phyloP scores from a whole-genome alignment of 768 basidiomycete species.

The Termitomyces heimii region DNA sequence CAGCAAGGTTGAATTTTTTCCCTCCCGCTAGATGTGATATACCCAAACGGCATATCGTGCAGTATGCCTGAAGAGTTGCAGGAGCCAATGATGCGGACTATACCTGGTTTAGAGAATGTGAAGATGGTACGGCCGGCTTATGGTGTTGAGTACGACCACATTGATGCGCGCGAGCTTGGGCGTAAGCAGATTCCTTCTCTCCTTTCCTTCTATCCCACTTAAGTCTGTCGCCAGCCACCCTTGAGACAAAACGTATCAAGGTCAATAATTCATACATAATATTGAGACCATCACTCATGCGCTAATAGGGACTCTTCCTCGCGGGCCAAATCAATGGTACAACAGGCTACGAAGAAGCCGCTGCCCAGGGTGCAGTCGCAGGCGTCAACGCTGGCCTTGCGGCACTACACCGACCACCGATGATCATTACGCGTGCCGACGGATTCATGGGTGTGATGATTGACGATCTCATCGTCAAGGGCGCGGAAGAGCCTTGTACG shows the following conservation, averaged over 20 bases:
- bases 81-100: constrained; percentile 75
- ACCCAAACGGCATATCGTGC: constrained; percentile 87
- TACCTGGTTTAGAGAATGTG: constrained; percentile 80
- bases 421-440: constrained; percentile 76
- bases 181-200: constrained; percentile 35
- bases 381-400: constrained; percentile 84
- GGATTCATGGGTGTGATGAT: constrained; percentile 89
- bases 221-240: constrained; percentile 45
- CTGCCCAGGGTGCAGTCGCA: constrained; percentile 83
- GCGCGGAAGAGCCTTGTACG: constrained; percentile 88
- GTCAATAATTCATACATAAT: constrained; percentile 23
- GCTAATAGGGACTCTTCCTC: constrained; percentile 67
- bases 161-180: constrained; percentile 78
- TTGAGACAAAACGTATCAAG: constrained; percentile 82
- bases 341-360: constrained; percentile 93
- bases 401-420: constrained; percentile 45
- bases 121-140: constrained; percentile 83
- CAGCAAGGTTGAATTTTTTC: neutral
- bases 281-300: neutral
- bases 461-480: constrained; percentile 84
- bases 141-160: constrained; percentile 89
- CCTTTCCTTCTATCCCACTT: neutral
- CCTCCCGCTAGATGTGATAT: constrained; percentile 64
- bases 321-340: constrained; percentile 93
- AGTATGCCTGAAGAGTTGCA: constrained; percentile 86